Conservation (phyloP, 345 rosid genomes). For the Camelina hispida region DNA sequence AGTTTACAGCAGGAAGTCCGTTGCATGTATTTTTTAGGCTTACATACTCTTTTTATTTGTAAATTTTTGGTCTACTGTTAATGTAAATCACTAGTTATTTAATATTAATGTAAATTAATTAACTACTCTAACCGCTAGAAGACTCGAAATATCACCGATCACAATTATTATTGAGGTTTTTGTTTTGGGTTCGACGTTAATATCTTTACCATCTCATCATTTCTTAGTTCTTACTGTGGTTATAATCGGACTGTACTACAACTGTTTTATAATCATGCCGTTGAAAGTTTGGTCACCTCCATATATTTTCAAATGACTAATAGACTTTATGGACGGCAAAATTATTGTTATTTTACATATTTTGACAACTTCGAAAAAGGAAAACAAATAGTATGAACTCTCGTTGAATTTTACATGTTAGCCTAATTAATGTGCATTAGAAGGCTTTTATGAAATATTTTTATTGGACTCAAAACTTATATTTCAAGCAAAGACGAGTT, state of each 20-base stretch:
- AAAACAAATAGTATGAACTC: background rate
- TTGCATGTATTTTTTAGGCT: background rate
- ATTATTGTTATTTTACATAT: background rate
- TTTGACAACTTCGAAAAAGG: background rate
- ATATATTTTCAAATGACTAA: background rate
- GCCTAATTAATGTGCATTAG: background rate
- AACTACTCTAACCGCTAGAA: background rate
- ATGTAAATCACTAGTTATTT: background rate
- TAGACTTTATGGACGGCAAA: background rate
- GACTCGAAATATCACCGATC: background rate
- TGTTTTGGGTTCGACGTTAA: too few relatives aligned
- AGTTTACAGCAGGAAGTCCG: background rate
- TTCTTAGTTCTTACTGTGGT: too few relatives aligned
- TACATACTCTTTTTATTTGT: background rate
- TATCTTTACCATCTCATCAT: too few relatives aligned
- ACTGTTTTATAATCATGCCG: too few relatives aligned
- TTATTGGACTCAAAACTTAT: slow-evolving; percentile 3
- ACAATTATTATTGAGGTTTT: too few relatives aligned
- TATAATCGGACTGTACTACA: too few relatives aligned
- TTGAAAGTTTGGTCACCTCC: too few relatives aligned
- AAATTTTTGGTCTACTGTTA: too few relatives aligned
- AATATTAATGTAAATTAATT: too few relatives aligned
- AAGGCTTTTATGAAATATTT: background rate
- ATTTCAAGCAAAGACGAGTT: slow-evolving; percentile 28
- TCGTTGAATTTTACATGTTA: background rate